Percentiles rank a stretch among this genome's conserved stretches.
Conservation (phyloP, 1,284 basidiomycete genomes). For the Irpex lacteus region DNA sequence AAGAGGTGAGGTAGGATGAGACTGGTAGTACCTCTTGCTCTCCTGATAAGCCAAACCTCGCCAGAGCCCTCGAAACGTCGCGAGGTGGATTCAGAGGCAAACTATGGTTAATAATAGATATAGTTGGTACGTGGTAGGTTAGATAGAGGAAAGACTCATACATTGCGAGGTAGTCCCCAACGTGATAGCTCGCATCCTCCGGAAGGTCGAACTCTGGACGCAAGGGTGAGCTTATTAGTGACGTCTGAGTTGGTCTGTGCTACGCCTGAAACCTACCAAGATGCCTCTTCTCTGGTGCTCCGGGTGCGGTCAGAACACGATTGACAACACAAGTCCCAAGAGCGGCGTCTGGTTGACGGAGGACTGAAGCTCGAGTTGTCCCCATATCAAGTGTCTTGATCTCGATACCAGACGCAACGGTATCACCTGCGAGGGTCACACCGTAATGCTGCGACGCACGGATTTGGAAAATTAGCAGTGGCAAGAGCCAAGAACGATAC, state of each 20-base stretch:
- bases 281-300: slow-evolving; percentile 40
- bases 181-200: slow-evolving; percentile 34
- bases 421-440: slow-evolving; percentile 15
- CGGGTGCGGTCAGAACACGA: slow-evolving; percentile 37
- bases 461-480: neutral
- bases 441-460: slow-evolving; percentile 28
- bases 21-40: slow-evolving; percentile 38
- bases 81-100: slow-evolving; percentile 41
- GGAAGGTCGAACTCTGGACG: slow-evolving; percentile 39
- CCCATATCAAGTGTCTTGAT: slow-evolving; percentile 36
- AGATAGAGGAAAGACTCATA: slow-evolving; percentile 16
- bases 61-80: slow-evolving; percentile 39
- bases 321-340: slow-evolving; percentile 42
- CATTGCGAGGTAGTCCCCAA: slow-evolving; percentile 50
- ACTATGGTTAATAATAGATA: slow-evolving; percentile 19
- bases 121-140: neutral
- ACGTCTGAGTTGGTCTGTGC: neutral
- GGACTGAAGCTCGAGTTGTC: slow-evolving; percentile 32
- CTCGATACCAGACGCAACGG: slow-evolving; percentile 15
- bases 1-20: neutral
- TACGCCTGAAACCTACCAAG: slow-evolving; percentile 28
- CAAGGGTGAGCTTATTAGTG: neutral
- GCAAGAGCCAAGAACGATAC: neutral
- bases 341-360: slow-evolving; percentile 40
- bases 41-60: slow-evolving; percentile 37